Evolutionary conservation across 352 stramenopile genomes (phyloP), one percentile per base, ranked within the genome.

Genomic region (Peronosclerospora sorghi): DNA sequence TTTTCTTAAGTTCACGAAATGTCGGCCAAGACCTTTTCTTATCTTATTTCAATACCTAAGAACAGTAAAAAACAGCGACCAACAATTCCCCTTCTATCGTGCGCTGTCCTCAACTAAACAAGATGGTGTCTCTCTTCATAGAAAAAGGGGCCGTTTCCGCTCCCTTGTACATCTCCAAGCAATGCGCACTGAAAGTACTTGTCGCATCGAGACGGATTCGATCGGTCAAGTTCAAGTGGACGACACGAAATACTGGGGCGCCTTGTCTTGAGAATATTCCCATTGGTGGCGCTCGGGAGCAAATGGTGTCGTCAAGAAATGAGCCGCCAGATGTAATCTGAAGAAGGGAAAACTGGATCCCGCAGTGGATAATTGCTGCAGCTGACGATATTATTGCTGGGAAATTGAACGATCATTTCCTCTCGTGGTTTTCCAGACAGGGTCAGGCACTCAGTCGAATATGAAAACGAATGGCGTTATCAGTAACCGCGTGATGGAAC

Each of bases 391-490:
- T 98, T 5, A 93, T 98, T 41, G 52, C 56, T 1, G 94, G 93
- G 54, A 76, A 96, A 23, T 65, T 96, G 24, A 88, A 97, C 60
- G 83, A 91, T 46, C 94, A 98, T 98, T 98, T 60, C 94, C 92
- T 10, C 66, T 98, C 3, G 73, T 85, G 17, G 66, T 84, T 20
- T 85, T 79, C 54, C 73, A 85, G 51, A 83, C 73, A 2, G 73
- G 73, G n/a, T 83, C 69, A n/a, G 73, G 73, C 20, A 85, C 73
- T 0, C 73, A 85, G 55, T 76, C 70, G 19, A 85, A 85, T 54
- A 85, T 85, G 73, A 85, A 85, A 53, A 75, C 67, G 41, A 83
- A 85, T 42, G 70, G 83, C 40, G 73, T 85, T 2, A 85, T 85
- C 39, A 81, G 67, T 15, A 83, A 85, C 55, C 73, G 73, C 27